Conservation (phyloP, 2,329 filamentous ascomycete genomes). For the Phyllosticta citribraziliensis region DNA sequence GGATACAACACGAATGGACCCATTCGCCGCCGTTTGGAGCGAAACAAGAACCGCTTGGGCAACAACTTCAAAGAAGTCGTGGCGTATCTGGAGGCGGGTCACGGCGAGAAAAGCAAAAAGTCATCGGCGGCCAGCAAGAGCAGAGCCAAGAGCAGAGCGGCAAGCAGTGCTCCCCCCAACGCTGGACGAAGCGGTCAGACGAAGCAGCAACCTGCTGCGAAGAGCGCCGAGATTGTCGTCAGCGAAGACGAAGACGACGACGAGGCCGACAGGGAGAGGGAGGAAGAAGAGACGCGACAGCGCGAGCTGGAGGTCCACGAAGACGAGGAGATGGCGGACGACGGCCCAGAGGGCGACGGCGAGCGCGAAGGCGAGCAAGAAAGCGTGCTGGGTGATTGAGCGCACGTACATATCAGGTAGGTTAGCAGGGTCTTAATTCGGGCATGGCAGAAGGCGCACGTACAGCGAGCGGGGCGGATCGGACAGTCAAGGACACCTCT, state of each 20-base stretch:
- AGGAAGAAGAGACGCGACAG: slow-evolving; percentile 13
- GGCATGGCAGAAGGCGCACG: no score
- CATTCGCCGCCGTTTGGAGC: slow-evolving; percentile 60
- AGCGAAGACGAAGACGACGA: slow-evolving; percentile 31
- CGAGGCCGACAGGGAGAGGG: slow-evolving; percentile 34
- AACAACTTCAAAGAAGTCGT: slow-evolving; percentile 79
- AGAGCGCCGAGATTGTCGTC: slow-evolving; percentile 26
- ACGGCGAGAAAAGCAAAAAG: slow-evolving; percentile 32
- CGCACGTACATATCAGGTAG: no score
- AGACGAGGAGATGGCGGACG: slow-evolving; percentile 18
- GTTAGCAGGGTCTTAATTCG: no score
- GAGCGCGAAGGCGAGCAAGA: slow-evolving; percentile 33
- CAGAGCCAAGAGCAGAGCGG: slow-evolving; percentile 18
- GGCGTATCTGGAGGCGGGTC: slow-evolving; percentile 63
- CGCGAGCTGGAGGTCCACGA: slow-evolving; percentile 13
- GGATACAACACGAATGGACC: slow-evolving; percentile 32
- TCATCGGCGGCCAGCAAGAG: slow-evolving; percentile 31
- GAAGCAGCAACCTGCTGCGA: slow-evolving; percentile 14
- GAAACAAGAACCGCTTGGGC: slow-evolving; percentile 74
- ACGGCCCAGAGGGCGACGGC: slow-evolving; percentile 17
- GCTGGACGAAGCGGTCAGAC: background rate
- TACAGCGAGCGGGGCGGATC: no score
- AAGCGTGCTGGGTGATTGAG: slow-evolving; percentile 33
- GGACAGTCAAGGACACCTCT: no score
- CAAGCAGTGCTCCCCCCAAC: slow-evolving; percentile 13